These are phyloP conservation scores for Omphalotus guepiniiformis DNA, from an alignment of 768 basidiomycete species.

Conservation along the genomic window DNA sequence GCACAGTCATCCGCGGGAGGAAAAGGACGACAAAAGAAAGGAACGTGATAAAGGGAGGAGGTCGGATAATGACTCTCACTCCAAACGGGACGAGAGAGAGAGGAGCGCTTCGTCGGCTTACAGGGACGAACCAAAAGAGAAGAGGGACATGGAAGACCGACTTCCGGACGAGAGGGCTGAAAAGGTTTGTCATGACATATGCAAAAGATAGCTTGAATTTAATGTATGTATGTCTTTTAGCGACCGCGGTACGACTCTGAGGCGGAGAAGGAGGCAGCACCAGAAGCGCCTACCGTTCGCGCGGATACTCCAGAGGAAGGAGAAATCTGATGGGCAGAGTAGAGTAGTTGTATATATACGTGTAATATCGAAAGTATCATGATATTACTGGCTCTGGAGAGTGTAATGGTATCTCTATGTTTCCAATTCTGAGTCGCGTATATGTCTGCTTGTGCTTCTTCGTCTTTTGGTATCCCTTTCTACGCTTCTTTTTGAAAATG, in stretches of 20 bases:
- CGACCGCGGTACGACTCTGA: conserved; percentile 53
- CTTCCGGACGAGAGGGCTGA: conserved; percentile 53
- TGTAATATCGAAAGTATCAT: background rate
- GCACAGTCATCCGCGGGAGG: no score
- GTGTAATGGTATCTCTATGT: conserved; percentile 49
- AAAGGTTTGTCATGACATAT: conserved; percentile 45
- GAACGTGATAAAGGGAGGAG: conserved; percentile 39
- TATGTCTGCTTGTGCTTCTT: conserved; percentile 92
- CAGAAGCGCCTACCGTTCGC: conserved; percentile 35
- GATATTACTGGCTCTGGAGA: background rate
- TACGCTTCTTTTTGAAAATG: conserved; percentile 94
- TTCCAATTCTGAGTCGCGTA: conserved; percentile 90
- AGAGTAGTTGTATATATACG: no score
- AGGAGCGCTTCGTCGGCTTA: conserved; percentile 38
- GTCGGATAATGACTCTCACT: conserved; percentile 32
- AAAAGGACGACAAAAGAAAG: conserved; percentile 50
- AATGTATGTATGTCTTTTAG: conserved; percentile 27
- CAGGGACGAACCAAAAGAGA: conserved; percentile 12
- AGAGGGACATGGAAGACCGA: conserved; percentile 20
- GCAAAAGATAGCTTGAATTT: background rate
- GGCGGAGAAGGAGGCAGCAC: conserved; percentile 34
- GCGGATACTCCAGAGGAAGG: conserved; percentile 82
- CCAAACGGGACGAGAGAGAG: conserved; percentile 33
- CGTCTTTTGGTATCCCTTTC: conserved; percentile 96
- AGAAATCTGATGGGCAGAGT: conserved; percentile 82